Evolutionary conservation across 768 basidiomycete genomes (phyloP), one percentile per base, ranked within the genome.

Genomic region (Nidularia sp.): DNA sequence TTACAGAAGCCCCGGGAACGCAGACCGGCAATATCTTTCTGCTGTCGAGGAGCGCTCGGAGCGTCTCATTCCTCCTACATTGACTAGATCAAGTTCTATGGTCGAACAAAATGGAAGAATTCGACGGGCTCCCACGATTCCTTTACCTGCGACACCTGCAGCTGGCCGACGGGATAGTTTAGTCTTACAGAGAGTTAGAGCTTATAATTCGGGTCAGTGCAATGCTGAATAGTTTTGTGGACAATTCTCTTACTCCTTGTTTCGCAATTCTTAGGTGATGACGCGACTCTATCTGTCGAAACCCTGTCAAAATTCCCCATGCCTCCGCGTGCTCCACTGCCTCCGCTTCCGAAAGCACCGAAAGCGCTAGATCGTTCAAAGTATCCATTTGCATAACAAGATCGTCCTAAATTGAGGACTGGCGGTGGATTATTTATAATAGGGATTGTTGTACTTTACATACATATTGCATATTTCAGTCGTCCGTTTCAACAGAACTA

Each of bases 291-390:
- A 8, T 53, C 59, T 5, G 65, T 64, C 57, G 63, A 69, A 18
- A 63, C 69, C 13, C 55, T 75, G 42, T 56, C 66, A 8, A 62
- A 69, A 51, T 73, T 77, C 60, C 64, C 72, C n/a, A 55, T 70
- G 52, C 71, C 75, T n/a, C 66, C 74, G 0, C 59, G 66, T 22
- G 61, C 67, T 33, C 59, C 66, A 6, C 57, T 70, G 12, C 62
- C 65, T 33, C 60, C 62, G n/a, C 53, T 70, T 46, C 9, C 36
- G n/a, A 39, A 39, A 39, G 36, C 9, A 12, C 44, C 44, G 8
- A 45, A 60, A 55, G 47, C 52, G 43, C 43, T 48, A 47, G 53
- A 59, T 56, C 59, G 42, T 42, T 55, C 57, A 32, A 47, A 57
- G 39, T 47, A 42, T 49, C 51, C 51, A 48, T 53, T 57, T 45